Evolutionary conservation across 108 stramenopile genomes (phyloP).

Genomic region (Skeletonema grethae): DNA sequence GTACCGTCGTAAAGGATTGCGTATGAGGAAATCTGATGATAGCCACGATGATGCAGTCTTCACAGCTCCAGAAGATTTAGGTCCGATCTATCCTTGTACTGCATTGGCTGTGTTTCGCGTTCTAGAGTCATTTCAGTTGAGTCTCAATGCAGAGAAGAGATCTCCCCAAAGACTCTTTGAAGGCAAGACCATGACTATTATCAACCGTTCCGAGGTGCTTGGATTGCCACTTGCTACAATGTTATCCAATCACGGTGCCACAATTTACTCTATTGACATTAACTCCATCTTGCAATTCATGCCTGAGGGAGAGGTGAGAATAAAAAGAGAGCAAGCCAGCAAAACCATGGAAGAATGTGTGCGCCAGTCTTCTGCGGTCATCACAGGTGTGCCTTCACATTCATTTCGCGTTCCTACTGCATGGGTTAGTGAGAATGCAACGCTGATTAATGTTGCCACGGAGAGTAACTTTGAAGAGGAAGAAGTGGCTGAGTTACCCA

Average conservation of each 20-base stretch:
- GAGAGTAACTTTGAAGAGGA: conserved; percentile 86
- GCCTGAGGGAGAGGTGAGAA: conserved; percentile 43
- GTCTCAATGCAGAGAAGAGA: neutral
- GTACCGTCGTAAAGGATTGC: conserved; percentile 51
- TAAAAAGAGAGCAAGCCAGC: conserved; percentile 39
- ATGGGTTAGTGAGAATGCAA: conserved; percentile 69
- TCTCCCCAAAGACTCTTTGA: conserved; percentile 35
- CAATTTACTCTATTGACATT: conserved; percentile 89
- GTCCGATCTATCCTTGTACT: conserved; percentile 85
- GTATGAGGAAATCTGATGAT: conserved; percentile 23
- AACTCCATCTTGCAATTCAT: conserved; percentile 75
- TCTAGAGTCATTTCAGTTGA: conserved; percentile 60
- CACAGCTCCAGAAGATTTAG: conserved; percentile 11
- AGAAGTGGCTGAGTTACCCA: conserved; percentile 52
- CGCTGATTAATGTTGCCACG: conserved; percentile 89
- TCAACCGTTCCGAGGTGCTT: conserved; percentile 94
- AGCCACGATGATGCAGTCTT: conserved; percentile 6
- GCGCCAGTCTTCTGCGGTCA: conserved; percentile 66
- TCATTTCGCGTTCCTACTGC: conserved; percentile 73
- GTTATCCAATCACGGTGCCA: conserved; percentile 88
- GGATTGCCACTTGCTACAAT: conserved; percentile 93
- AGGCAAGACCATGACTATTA: conserved; percentile 78
- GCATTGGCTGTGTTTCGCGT: conserved; percentile 87
- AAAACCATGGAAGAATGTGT: conserved; percentile 66
- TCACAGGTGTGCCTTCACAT: conserved; percentile 86